Conservation (phyloP, 2,329 filamentous ascomycete genomes). For the Phialophora expanda region DNA sequence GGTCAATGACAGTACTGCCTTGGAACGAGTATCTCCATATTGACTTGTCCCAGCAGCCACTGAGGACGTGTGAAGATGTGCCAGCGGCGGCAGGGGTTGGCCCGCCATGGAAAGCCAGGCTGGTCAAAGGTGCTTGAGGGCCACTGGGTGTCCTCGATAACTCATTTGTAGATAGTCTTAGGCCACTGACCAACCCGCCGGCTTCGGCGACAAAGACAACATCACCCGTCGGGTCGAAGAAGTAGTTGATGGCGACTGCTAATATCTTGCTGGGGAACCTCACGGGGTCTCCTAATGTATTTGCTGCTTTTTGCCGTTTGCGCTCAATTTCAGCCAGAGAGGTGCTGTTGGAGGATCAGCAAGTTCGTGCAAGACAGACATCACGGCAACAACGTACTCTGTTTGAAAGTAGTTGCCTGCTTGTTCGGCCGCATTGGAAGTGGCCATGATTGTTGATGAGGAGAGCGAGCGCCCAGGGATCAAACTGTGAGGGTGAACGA, state of each 20-base stretch:
- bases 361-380: constrained; percentile 11
- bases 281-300: constrained; percentile 82
- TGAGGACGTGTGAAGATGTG: constrained; percentile 66
- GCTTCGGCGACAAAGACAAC: constrained; percentile 84
- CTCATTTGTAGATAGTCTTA: constrained; percentile 48
- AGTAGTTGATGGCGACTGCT: constrained; percentile 56
- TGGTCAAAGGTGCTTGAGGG: constrained; percentile 79
- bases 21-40: constrained; percentile 80
- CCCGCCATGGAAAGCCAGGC: constrained; percentile 67
- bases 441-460: constrained; percentile 45
- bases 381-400: constrained; percentile 63
- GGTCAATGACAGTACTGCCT: constrained; percentile 64
- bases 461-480: constrained; percentile 34
- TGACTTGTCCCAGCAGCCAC: constrained; percentile 92
- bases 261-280: constrained; percentile 84
- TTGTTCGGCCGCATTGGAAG: constrained; percentile 61
- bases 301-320: constrained; percentile 75
- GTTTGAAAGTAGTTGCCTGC: constrained; percentile 90
- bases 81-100: constrained; percentile 43
- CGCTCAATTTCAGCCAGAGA: constrained; percentile 59
- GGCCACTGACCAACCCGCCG: constrained; percentile 74
- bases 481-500: constrained; percentile 41
- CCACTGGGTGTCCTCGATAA: constrained; percentile 64
- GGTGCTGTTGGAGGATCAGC: constrained; percentile 49
- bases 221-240: constrained; percentile 30